Conservation (phyloP, 331 rosid genomes). For the Malus hybrid region DNA sequence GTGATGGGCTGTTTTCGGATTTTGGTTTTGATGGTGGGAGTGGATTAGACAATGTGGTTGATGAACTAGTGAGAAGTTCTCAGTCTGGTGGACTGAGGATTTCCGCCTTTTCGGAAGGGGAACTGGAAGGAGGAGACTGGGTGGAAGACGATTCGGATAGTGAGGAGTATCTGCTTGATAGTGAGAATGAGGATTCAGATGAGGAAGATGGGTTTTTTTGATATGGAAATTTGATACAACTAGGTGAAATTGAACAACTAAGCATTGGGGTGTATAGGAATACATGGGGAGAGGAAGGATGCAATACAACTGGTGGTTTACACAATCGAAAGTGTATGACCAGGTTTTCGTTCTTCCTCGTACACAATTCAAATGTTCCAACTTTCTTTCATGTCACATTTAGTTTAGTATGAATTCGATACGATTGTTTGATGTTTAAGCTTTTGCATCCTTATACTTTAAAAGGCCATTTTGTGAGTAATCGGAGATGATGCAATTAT, state of each 20-base stretch:
- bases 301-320: not conserved
- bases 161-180: not conserved
- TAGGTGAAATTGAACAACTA: not conserved
- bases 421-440: not conserved
- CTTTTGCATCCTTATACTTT: not conserved
- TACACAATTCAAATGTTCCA: slow-evolving; percentile 9
- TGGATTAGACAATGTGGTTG: slow-evolving; percentile 35
- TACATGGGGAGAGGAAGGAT: not conserved
- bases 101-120: slow-evolving; percentile 47
- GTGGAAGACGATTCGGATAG: slow-evolving; percentile 7
- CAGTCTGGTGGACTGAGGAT: slow-evolving; percentile 30
- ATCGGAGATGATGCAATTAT: too few species aligned
- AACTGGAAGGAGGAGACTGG: slow-evolving; percentile 27
- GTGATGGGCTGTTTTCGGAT: slow-evolving; percentile 29
- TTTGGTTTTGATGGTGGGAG: slow-evolving; percentile 12
- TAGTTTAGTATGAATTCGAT: not conserved
- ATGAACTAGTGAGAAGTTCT: slow-evolving; percentile 39
- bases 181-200: slow-evolving; percentile 22
- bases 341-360: not conserved
- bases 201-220: slow-evolving; percentile 36
- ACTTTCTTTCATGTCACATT: not conserved
- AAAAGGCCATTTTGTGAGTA: not conserved
- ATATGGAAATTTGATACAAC: not conserved
- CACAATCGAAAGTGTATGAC: not conserved
- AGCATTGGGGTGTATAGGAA: not conserved